Base-by-base conservation (phyloP, 345 rosid species). In the Brassica juncea region DNA sequence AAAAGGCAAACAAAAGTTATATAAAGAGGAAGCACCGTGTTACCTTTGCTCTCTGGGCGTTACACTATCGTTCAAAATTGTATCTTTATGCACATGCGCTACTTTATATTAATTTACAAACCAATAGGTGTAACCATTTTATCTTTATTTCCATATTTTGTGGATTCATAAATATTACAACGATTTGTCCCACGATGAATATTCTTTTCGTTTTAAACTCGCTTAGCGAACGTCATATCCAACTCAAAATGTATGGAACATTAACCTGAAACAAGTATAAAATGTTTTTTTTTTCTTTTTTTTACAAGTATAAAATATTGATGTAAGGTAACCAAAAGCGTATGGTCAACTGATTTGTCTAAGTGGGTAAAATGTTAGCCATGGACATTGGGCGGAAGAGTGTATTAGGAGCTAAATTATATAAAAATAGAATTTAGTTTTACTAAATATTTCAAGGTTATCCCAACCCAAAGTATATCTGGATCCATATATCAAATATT, bases 51-150 rank as follows among this genome's bases (percentile, higher is more conserved):
- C 77, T 76, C 83, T 80, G 83, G 76, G 83, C 71, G 77, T 81
- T 71, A 75, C 80, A 76, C 77, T 81, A 76, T 76, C 83, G 77
- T 66, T 77, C 77, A 76, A 71, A 70, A 32, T 66, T 75, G 58
- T 70, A 57, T 70, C 80, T 75, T 81, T 81, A 81, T 66, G 77
- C 80, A 71, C 83, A 81, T 71, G 83, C 83, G 64, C 66, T 66
- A 75, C 83, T 80, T 80, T 70, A 80, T 75, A 44, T 25, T 57
- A 75, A 25, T 63, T 54, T 54, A 74, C 37, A 69, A 69, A 28
- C 72, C 52, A 63, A 19, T 69, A 54, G 44, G 67, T 54, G 65
- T 61, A 67, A 67, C 47, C 66, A 72, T 16, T 34, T 49, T 76
- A 77, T 80, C 61, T 74, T 68, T 77, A 57, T 60, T 47, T 66